phyloP scores from a whole-genome alignment of 192 early-diverging fungal species.

The Lunasporangiospora selenospora region DNA sequence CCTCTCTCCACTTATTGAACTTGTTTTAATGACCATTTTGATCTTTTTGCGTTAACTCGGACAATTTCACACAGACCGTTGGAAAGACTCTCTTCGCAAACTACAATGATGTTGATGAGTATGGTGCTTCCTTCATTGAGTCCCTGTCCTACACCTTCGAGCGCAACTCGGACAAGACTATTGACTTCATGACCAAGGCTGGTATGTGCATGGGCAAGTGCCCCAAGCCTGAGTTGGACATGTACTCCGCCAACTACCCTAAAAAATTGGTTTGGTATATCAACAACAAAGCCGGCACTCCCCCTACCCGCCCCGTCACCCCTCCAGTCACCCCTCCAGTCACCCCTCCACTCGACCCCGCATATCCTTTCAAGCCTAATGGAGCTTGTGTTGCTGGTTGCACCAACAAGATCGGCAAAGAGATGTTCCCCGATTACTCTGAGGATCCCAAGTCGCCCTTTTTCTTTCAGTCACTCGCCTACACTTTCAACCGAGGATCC shows the following conservation, averaged over 20 bases:
- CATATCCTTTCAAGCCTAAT: constrained; percentile 30
- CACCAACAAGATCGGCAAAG: constrained; percentile 25
- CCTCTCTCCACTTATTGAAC: background rate
- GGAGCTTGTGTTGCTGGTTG: constrained; percentile 19
- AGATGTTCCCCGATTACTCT: constrained; percentile 30
- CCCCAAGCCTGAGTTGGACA: background rate
- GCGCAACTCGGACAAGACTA: constrained; percentile 1
- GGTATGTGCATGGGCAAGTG: constrained; percentile 20
- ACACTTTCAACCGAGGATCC: constrained; percentile 18
- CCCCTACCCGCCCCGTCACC: constrained; percentile 3
- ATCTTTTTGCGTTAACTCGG: background rate
- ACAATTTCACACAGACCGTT: too few relatives aligned
- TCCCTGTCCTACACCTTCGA: constrained; percentile 16
- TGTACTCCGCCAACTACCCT: background rate
- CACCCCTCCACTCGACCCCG: constrained; percentile 2
- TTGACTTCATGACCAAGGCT: constrained; percentile 11
- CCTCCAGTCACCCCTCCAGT: background rate
- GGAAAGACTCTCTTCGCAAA: constrained; percentile 18
- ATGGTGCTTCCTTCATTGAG: constrained; percentile 5
- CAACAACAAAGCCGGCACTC: constrained; percentile 5
- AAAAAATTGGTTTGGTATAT: constrained; percentile 10
- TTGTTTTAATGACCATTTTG: background rate
- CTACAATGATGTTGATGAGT: constrained; percentile 7
- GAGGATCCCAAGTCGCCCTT: constrained; percentile 36
- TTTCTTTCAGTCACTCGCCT: constrained; percentile 21